Percentiles rank a stretch among this genome's conserved stretches.
Conservation (phyloP, 1,284 basidiomycete species). For the Rhizopogon hawkerae region DNA sequence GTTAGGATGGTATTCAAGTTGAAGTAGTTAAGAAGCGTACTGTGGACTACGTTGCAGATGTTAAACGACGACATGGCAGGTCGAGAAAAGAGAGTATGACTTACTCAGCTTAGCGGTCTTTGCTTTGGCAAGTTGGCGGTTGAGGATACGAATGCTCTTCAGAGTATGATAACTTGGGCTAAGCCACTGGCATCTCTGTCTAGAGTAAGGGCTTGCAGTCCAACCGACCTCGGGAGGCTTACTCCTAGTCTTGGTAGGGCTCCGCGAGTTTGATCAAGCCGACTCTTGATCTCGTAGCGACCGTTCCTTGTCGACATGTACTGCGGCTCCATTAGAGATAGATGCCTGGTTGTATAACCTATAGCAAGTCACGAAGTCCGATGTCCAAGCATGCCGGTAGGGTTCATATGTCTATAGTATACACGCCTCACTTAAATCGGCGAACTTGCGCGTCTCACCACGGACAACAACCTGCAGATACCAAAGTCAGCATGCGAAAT, state of each 20-base stretch:
- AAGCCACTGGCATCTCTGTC: slow-evolving; percentile 77
- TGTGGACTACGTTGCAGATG: slow-evolving; percentile 49
- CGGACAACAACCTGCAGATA: too few relatives aligned
- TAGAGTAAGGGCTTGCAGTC: not conserved
- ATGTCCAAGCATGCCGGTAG: slow-evolving; percentile 24
- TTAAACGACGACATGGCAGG: slow-evolving; percentile 1
- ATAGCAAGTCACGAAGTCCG: not conserved
- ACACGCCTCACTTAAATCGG: too few relatives aligned
- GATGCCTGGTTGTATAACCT: slow-evolving; percentile 17
- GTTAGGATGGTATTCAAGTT: slow-evolving; percentile 52
- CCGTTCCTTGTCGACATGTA: slow-evolving; percentile 42
- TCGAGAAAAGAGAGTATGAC: slow-evolving; percentile 22
- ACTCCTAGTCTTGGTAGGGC: slow-evolving; percentile 83
- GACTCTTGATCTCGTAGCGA: slow-evolving; percentile 76
- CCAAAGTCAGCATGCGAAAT: not conserved
- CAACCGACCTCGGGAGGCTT: slow-evolving; percentile 18
- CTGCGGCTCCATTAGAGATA: slow-evolving; percentile 14
- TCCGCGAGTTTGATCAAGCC: slow-evolving; percentile 83
- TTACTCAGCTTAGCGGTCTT: slow-evolving; percentile 95
- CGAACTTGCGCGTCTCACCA: too few relatives aligned
- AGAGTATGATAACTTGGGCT: slow-evolving; percentile 81
- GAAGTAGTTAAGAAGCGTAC: slow-evolving; percentile 86
- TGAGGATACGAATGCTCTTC: slow-evolving; percentile 85
- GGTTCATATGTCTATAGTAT: slow-evolving; percentile 21
- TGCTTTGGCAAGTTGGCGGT: slow-evolving; percentile 73